Evolutionary conservation across 768 basidiomycete species (phyloP).

Genomic region (Lentinula raphanica): DNA sequence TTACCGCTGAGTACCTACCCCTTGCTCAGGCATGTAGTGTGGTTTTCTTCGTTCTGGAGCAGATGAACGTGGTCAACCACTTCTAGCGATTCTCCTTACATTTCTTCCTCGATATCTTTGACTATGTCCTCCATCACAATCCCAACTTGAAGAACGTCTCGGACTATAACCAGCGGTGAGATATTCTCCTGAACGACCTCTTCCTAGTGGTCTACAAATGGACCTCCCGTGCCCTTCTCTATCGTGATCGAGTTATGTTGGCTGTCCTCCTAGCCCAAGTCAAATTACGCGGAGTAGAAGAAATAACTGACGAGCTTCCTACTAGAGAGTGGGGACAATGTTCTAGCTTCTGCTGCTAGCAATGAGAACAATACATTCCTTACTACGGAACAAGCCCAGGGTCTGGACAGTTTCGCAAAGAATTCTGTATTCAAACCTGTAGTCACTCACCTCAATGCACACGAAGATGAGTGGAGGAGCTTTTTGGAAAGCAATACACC

Average conservation of each 20-base stretch:
- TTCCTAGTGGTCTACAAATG: slow-evolving; percentile 86
- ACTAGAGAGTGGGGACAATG: slow-evolving; percentile 79
- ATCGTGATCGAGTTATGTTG: slow-evolving; percentile 87
- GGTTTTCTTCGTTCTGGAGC: slow-evolving; percentile 95
- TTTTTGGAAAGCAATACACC: slow-evolving; percentile 68
- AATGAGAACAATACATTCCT: slow-evolving; percentile 44
- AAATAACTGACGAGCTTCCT: slow-evolving; percentile 82
- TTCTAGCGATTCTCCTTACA: slow-evolving; percentile 98
- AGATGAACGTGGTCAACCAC: slow-evolving; percentile 89
- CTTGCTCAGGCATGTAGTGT: slow-evolving; percentile 94
- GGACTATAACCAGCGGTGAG: slow-evolving; percentile 67
- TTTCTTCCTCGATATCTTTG: slow-evolving; percentile 99
- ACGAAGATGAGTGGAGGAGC: slow-evolving; percentile 62
- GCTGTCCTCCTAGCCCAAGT: slow-evolving; percentile 88
- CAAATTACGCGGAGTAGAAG: slow-evolving; percentile 74
- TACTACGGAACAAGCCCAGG: slow-evolving; percentile 60
- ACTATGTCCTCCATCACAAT: slow-evolving; percentile 88
- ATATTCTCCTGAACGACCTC: slow-evolving; percentile 80
- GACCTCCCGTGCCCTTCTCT: slow-evolving; percentile 84
- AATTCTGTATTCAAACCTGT: slow-evolving; percentile 77
- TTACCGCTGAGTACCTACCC: slow-evolving; percentile 91
- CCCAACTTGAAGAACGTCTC: slow-evolving; percentile 79
- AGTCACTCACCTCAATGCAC: slow-evolving; percentile 50
- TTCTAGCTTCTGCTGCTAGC: slow-evolving; percentile 31
- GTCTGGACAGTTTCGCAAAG: slow-evolving; percentile 67